Base-by-base conservation (phyloP, 2,329 filamentous ascomycete genomes). In the Botrytis fabae region DNA sequence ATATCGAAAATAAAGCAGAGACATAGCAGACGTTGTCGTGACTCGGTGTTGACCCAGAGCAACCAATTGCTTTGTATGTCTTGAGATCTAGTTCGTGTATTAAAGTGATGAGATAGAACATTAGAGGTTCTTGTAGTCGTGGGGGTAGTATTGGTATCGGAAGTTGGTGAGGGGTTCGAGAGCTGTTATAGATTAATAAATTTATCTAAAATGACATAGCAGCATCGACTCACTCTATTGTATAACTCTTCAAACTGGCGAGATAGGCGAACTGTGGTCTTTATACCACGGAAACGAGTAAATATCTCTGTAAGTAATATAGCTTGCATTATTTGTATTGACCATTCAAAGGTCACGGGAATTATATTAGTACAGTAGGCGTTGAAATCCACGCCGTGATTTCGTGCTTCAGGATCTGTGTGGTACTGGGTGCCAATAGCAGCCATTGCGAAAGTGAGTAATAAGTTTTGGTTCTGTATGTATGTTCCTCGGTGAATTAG, bases 1-100 rank as follows among this genome's bases (percentile, higher is more conserved):
- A 85, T 82, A 78, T 90, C 88, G 72, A 88, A 81, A 70, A 88
- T 80, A 79, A 89, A 88, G 80, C 87, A 90, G 22, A 85, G 85
- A 48, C 85, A 83, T n/a, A 89, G 81, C 42, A 90, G 83, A 60
- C 88, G 85, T 72, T 86, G 85, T 71, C 82, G 83, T 12, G 86
- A 82, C 80, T 90, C 88, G 68, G 81, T 79, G 63, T 85, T 81
- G 59, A 89, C 79, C 88, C 88, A 90, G 74, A 80, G 77, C 57
- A 81, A 82, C 88, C 88, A 90, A 63, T 77, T 73, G 32, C 44
- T 74, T 14, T 75, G 66, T 22, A 73, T 57, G 69, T 77, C 73
- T 59, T 46, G 51, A 9, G 63, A 66, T 71, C n/a, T 62, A 40
- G 40, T 61, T 14, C 51, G 51, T 70, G 40, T 62, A 18, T 46